phyloP scores from a whole-genome alignment of 305 asterid species.

The Fraxinus sp. region DNA sequence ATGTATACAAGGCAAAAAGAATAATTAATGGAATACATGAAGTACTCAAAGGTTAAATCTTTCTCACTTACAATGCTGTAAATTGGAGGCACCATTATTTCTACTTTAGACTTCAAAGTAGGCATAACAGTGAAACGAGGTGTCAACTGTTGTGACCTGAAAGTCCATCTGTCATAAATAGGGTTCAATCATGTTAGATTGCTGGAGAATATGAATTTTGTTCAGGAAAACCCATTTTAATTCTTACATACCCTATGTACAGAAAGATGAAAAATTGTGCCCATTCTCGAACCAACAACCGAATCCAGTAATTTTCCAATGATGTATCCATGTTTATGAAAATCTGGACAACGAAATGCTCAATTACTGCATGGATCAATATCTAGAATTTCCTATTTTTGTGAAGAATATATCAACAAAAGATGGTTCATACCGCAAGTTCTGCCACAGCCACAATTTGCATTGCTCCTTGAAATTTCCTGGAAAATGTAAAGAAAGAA shows the following conservation, averaged over 20 bases:
- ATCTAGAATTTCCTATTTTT: neutral
- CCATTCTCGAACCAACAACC: slow-evolving; percentile 80
- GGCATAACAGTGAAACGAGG: slow-evolving; percentile 87
- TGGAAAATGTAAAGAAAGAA: slow-evolving; percentile 26
- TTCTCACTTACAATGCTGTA: slow-evolving; percentile 76
- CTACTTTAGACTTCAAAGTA: slow-evolving; percentile 40
- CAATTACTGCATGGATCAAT: slow-evolving; percentile 14
- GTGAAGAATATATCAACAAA: neutral
- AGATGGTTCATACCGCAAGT: slow-evolving; percentile 57
- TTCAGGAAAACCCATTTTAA: neutral
- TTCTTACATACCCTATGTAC: slow-evolving; percentile 67
- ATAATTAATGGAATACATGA: neutral
- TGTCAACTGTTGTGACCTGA: slow-evolving; percentile 64
- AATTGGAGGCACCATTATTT: slow-evolving; percentile 67
- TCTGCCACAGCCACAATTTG: slow-evolving; percentile 69
- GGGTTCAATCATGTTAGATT: slow-evolving; percentile 4
- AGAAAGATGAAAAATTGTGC: slow-evolving; percentile 65
- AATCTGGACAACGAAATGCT: slow-evolving; percentile 45
- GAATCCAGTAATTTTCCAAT: slow-evolving; percentile 64
- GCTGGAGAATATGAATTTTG: neutral
- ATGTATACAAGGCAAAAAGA: neutral
- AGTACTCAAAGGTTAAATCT: neutral
- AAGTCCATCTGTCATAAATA: slow-evolving; percentile 62
- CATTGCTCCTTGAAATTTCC: slow-evolving; percentile 92
- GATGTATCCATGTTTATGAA: slow-evolving; percentile 61